phyloP scores from a whole-genome alignment of 2,329 filamentous ascomycete species.

The Hypoxylon sp. region DNA sequence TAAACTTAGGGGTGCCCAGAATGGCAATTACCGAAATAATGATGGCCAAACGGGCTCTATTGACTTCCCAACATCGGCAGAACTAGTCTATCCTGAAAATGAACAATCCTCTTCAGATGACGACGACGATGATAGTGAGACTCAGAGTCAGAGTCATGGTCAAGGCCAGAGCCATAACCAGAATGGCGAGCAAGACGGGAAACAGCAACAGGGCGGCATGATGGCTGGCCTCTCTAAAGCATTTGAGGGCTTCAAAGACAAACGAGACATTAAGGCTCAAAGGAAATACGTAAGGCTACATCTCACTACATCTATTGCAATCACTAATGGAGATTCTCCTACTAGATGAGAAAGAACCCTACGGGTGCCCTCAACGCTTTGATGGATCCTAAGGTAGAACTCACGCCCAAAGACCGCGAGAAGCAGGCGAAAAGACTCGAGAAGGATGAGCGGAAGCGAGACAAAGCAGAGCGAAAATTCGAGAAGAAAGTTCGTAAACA shows the following conservation, averaged over 20 bases:
- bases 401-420: slow-evolving; percentile 37
- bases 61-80: slow-evolving; percentile 44
- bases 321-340: slow-evolving; percentile 5
- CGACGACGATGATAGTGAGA: slow-evolving; percentile 10
- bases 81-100: slow-evolving; percentile 42
- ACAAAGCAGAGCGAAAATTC: slow-evolving; percentile 37
- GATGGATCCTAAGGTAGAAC: slow-evolving; percentile 40
- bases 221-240: slow-evolving; percentile 21
- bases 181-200: background rate
- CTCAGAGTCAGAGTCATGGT: slow-evolving; percentile 3
- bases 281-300: slow-evolving; percentile 37
- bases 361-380: slow-evolving; percentile 33
- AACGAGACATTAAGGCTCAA: slow-evolving; percentile 32
- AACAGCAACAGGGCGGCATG: slow-evolving; percentile 15
- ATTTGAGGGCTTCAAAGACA: slow-evolving; percentile 30
- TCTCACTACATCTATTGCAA: background rate
- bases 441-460: slow-evolving; percentile 38
- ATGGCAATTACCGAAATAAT: slow-evolving; percentile 29
- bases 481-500: slow-evolving; percentile 39
- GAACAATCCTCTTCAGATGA: slow-evolving; percentile 15
- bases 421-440: slow-evolving; percentile 36
- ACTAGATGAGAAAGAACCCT: slow-evolving; percentile 39
- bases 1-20: background rate
- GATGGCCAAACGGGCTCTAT: slow-evolving; percentile 41
- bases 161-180: slow-evolving; percentile 1